Base-by-base conservation (phyloP, 176 grass and related monocot genomes). In the Triticum timopheevii region DNA sequence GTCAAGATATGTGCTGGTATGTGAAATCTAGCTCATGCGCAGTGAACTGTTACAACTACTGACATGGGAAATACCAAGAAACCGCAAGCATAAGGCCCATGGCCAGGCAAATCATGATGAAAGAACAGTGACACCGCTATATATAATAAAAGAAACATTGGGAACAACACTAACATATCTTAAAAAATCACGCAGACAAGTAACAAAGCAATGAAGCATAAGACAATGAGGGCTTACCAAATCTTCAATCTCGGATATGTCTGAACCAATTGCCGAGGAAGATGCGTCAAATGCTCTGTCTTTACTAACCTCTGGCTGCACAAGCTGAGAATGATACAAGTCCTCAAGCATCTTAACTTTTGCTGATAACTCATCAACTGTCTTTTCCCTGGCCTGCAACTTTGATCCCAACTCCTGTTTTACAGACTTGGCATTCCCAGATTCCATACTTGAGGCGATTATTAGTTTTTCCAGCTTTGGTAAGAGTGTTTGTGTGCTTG, bases 221-320 rank as follows among this genome's bases (percentile, higher is more conserved):
- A 66, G 59, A 78, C 67, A 86, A 89, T 82, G 35, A 82, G 65
- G 27, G 22, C 77, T 78, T 89, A 98, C 96, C 93, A 84, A 77
- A 91, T 96, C 96, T 90, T 96, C 92, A 83, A 94, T 94, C 77
- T 96, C 93, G 78, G 92, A 86, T 81, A 90, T 81, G 78, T 94
- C 96, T 82, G 92, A 84, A 91, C 81, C 89, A 83, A 85, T 73
- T 74, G 90, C 71, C 31, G 96, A 86, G 68, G 92, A 91, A 88
- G 93, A 91, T 91, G 84, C 84, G 78, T 98, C 93, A 83, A 96
- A 85, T 76, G 86, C 85, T 86, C 84, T 94, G 79, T 93, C 96
- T 90, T 93, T 90, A 77, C 82, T 90, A 88, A 77, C 20, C 28
- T 95, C 93, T 61, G 89, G 80, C 62, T 94, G 91, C 42, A 49